phyloP scores from a whole-genome alignment of 164 flowering plant species.

The Umbilicus rupestris region DNA sequence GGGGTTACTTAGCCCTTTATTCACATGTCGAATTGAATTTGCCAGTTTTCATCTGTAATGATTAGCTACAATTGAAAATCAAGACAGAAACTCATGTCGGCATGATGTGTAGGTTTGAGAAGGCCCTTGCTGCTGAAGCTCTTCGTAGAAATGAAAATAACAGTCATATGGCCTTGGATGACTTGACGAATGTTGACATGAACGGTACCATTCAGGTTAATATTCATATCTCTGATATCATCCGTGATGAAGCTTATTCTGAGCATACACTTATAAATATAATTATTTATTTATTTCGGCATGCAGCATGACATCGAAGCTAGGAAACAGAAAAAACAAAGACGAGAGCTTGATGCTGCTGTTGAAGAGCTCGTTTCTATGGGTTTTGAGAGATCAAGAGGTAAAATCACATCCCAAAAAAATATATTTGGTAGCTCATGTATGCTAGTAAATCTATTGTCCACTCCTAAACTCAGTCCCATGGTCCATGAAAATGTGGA shows the following conservation, averaged over 20 bases:
- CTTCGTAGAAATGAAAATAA: constrained; percentile 87
- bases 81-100: not conserved
- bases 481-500: not conserved
- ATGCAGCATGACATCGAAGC: constrained; percentile 55
- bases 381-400: constrained; percentile 78
- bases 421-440: not conserved
- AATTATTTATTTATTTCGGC: constrained; percentile 8
- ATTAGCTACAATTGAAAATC: not conserved
- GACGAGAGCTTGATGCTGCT: constrained; percentile 19
- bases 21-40: not conserved
- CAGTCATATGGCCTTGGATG: constrained; percentile 67
- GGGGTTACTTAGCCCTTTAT: not conserved
- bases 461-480: not conserved
- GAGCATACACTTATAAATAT: not conserved
- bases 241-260: not conserved
- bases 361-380: constrained; percentile 52
- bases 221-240: not conserved
- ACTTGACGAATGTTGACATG: constrained; percentile 64
- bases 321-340: constrained; percentile 49
- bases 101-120: constrained; percentile 47
- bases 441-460: not conserved
- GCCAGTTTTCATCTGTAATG: not conserved
- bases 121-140: constrained; percentile 82
- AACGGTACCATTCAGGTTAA: constrained; percentile 60
- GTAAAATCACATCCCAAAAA: constrained; percentile 17